Percentiles rank a stretch among this genome's conserved stretches.
These are phyloP conservation scores for Scheffersomyces lignosus DNA, from an alignment of 805 yeast species.

Conservation along the genomic window DNA sequence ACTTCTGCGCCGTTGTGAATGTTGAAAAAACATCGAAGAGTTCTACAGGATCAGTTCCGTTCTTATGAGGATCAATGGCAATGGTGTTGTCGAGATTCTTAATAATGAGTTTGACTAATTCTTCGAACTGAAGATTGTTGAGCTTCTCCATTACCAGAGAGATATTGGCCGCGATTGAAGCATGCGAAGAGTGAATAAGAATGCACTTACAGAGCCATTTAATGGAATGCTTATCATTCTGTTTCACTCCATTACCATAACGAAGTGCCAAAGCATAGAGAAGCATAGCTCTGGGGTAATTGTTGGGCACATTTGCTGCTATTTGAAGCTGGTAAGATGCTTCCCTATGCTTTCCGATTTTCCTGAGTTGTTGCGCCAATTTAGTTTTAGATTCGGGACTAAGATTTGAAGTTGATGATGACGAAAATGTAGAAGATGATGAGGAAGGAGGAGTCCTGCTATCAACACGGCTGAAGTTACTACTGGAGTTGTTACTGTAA, in stretches of 20 bases:
- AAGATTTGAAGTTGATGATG: constrained; percentile 11
- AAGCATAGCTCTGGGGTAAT: constrained; percentile 59
- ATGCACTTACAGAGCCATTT: constrained; percentile 58
- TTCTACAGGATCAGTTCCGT: constrained; percentile 11
- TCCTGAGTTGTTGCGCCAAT: constrained; percentile 50
- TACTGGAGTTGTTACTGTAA: neutral
- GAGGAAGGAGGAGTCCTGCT: neutral
- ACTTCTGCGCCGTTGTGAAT: constrained; percentile 22
- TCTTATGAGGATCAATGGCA: constrained; percentile 26
- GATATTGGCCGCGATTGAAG: constrained; percentile 2
- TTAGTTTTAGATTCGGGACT: constrained; percentile 36
- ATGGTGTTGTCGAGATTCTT: constrained; percentile 21
- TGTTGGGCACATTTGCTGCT: constrained; percentile 62
- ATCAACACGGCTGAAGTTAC: neutral
- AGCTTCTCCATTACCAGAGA: constrained; percentile 19
- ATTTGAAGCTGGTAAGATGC: constrained; percentile 66
- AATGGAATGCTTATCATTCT: constrained; percentile 54
- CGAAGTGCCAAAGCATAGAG: constrained; percentile 67
- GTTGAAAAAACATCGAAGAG: constrained; percentile 24
- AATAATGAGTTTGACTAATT: constrained; percentile 24
- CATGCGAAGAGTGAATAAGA: constrained; percentile 13
- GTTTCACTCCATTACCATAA: constrained; percentile 66
- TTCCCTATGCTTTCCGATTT: constrained; percentile 61
- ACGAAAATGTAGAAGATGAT: constrained; percentile 6
- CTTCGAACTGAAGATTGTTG: constrained; percentile 26